A percentile compares a stretch with the other conserved stretches of the same genome.
phyloP scores from a whole-genome alignment of 2,329 filamentous ascomycete genomes.

The Ceratocystis huliohia region DNA sequence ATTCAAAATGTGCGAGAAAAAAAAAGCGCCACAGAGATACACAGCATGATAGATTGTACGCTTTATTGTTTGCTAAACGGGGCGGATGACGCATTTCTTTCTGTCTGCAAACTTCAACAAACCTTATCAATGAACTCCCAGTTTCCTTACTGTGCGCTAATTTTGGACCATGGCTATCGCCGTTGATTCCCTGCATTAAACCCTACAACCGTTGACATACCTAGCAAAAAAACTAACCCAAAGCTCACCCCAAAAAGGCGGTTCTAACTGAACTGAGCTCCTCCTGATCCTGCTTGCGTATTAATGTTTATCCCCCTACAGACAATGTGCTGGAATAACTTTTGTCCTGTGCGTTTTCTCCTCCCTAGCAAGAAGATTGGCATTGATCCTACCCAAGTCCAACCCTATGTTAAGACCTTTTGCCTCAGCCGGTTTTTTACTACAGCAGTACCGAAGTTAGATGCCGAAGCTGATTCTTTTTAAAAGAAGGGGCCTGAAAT shows the following conservation, averaged over 20 bases:
- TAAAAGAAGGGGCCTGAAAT: too few species aligned
- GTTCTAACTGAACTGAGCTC: neutral
- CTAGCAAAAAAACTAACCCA: neutral
- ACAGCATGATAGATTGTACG: neutral
- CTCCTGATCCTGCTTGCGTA: neutral
- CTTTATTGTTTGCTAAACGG: neutral
- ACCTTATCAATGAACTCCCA: too few species aligned
- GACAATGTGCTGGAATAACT: neutral
- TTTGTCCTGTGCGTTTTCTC: neutral
- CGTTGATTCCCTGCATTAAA: neutral
- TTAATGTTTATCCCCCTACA: neutral
- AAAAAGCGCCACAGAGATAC: neutral
- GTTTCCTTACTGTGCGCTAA: neutral
- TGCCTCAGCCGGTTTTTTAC: too few species aligned
- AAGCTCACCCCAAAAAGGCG: neutral
- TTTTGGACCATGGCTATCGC: neutral
- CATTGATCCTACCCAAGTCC: neutral
- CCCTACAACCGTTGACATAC: neutral
- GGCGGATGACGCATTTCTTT: neutral
- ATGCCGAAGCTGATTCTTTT: too few species aligned
- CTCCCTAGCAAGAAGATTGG: conserved; percentile 4
- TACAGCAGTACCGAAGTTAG: too few species aligned
- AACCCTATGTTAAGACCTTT: neutral
- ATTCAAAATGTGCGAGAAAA: too few species aligned
- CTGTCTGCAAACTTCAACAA: neutral